Evolutionary conservation across 768 basidiomycete species (phyloP).

Genomic region (Podaxis rugospora): DNA sequence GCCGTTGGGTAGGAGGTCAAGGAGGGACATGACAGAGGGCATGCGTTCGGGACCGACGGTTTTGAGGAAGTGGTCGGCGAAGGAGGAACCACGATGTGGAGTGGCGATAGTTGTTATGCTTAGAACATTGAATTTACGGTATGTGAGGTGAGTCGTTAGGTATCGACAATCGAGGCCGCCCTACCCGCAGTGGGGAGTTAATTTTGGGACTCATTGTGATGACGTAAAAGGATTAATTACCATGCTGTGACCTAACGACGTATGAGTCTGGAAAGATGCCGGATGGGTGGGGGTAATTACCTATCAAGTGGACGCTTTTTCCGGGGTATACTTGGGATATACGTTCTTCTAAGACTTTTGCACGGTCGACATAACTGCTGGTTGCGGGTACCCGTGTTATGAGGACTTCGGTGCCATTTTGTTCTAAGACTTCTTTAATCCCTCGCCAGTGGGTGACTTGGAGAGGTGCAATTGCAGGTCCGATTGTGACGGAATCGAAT

Average conservation of each 20-base stretch:
- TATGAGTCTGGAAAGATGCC: background rate
- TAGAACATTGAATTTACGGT: slow-evolving; percentile 74
- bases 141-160: slow-evolving; percentile 72
- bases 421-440: slow-evolving; percentile 87
- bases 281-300: slow-evolving; percentile 25
- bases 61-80: slow-evolving; percentile 86
- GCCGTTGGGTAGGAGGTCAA: slow-evolving; percentile 85
- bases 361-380: slow-evolving; percentile 82
- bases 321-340: slow-evolving; percentile 82
- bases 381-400: slow-evolving; percentile 94
- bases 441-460: slow-evolving; percentile 97
- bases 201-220: background rate
- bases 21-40: slow-evolving; percentile 65
- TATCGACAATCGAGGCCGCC: slow-evolving; percentile 94
- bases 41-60: slow-evolving; percentile 64
- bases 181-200: slow-evolving; percentile 17
- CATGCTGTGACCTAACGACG: slow-evolving; percentile 64
- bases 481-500: slow-evolving; percentile 81
- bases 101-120: slow-evolving; percentile 93
- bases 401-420: slow-evolving; percentile 85
- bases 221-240: slow-evolving; percentile 30
- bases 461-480: slow-evolving; percentile 69
- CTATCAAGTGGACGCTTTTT: slow-evolving; percentile 83
- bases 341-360: slow-evolving; percentile 80
- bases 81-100: slow-evolving; percentile 90